phyloP scores from a whole-genome alignment of 495 filamentous ascomycete genomes.

The Aspergillus diversus region DNA sequence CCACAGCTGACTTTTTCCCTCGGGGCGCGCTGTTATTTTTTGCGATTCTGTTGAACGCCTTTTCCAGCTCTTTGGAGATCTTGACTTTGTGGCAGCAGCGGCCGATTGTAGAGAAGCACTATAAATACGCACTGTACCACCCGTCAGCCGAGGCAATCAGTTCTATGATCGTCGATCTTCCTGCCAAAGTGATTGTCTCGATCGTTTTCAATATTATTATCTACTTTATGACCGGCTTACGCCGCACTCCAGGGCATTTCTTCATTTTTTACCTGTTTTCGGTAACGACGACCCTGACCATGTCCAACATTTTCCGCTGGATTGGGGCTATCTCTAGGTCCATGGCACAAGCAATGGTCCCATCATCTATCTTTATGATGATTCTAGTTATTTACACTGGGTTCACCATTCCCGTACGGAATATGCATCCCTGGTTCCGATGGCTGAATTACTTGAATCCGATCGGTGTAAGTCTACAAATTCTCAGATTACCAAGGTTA shows the following conservation, averaged over 20 bases:
- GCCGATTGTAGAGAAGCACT: slow-evolving; percentile 90
- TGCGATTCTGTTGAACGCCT: slow-evolving; percentile 82
- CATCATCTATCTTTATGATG: slow-evolving; percentile 80
- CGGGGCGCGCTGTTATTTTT: slow-evolving; percentile 88
- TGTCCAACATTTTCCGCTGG: slow-evolving; percentile 82
- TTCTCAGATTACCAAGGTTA: background rate
- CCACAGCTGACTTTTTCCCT: slow-evolving; percentile 73
- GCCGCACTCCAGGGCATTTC: slow-evolving; percentile 77
- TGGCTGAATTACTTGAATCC: slow-evolving; percentile 91
- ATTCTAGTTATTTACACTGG: slow-evolving; percentile 86
- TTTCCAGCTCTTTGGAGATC: slow-evolving; percentile 74
- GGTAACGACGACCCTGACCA: slow-evolving; percentile 65
- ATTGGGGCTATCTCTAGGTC: slow-evolving; percentile 81
- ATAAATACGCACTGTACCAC: slow-evolving; percentile 89
- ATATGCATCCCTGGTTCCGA: slow-evolving; percentile 80
- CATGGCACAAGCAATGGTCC: slow-evolving; percentile 81
- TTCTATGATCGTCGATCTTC: slow-evolving; percentile 81
- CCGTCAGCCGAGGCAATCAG: slow-evolving; percentile 85
- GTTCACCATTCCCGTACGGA: slow-evolving; percentile 74
- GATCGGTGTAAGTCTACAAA: slow-evolving; percentile 52
- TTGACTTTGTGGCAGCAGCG: slow-evolving; percentile 84
- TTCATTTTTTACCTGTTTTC: slow-evolving; percentile 79
- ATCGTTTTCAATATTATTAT: slow-evolving; percentile 69
- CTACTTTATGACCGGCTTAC: slow-evolving; percentile 86
- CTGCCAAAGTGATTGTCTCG: slow-evolving; percentile 58